Evolutionary conservation across 192 early-diverging fungal genomes (phyloP).

Genomic region (Podila epigama): DNA sequence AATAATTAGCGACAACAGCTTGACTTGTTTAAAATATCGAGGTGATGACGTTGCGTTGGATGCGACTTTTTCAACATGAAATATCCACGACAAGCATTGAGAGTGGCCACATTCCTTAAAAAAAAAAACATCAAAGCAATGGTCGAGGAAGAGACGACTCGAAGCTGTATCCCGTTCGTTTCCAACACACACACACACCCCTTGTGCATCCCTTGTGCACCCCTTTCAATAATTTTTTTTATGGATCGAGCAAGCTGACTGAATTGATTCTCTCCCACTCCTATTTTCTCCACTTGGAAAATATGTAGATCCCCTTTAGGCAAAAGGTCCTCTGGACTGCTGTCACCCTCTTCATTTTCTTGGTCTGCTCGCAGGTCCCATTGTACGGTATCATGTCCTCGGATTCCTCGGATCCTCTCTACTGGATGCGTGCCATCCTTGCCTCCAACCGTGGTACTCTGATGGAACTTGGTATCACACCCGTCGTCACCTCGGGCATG

Average conservation of each 20-base stretch:
- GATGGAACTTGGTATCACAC: slow-evolving; percentile 99
- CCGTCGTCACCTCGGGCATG: slow-evolving; percentile 99
- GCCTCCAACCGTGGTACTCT: slow-evolving; percentile 99
- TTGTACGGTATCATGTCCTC: slow-evolving; percentile 99
- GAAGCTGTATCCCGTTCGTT: too few species aligned
- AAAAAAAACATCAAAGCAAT: too few species aligned
- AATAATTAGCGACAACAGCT: too few species aligned
- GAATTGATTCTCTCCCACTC: neutral
- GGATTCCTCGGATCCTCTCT: slow-evolving; percentile 98
- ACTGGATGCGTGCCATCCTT: slow-evolving; percentile 99
- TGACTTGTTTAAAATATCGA: too few species aligned
- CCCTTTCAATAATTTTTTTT: too few species aligned
- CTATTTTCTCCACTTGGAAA: neutral
- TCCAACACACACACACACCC: too few species aligned
- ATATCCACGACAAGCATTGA: too few species aligned
- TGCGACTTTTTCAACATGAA: too few species aligned
- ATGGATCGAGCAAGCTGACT: neutral
- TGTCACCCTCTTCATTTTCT: slow-evolving; percentile 98
- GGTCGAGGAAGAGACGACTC: too few species aligned
- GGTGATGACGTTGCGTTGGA: too few species aligned
- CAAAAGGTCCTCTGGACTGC: slow-evolving; percentile 99
- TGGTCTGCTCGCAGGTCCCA: slow-evolving; percentile 99
- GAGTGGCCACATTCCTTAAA: too few species aligned
- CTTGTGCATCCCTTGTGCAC: too few species aligned
- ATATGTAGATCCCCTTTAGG: slow-evolving; percentile 87